Percentiles rank a stretch among this genome's conserved stretches.
phyloP scores from a whole-genome alignment of 1,284 basidiomycete species.

The Apiotrichum domesticum region DNA sequence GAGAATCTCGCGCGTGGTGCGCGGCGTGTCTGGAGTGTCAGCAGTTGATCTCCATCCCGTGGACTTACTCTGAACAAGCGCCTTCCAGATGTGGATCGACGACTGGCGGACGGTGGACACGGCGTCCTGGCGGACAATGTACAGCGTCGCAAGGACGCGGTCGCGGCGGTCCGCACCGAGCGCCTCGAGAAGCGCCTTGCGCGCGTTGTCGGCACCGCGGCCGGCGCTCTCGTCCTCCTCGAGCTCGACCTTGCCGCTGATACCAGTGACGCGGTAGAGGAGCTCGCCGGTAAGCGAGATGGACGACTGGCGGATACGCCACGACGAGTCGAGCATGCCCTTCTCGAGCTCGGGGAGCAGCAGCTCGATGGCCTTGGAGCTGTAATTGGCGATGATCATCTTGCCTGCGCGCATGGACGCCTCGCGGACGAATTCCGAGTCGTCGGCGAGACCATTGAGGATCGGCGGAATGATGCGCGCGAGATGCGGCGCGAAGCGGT shows the following conservation, averaged over 20 bases:
- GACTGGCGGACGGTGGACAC: conserved; percentile 84
- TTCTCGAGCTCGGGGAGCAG: conserved; percentile 89
- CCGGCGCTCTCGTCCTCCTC: conserved; percentile 68
- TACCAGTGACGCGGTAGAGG: conserved; percentile 96
- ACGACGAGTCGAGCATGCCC: conserved; percentile 89
- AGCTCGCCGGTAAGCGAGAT: conserved; percentile 94
- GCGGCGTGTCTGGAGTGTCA: conserved; percentile 36
- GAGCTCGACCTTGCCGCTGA: conserved; percentile 80
- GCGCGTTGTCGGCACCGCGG: conserved; percentile 69
- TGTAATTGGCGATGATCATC: conserved; percentile 97
- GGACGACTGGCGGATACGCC: conserved; percentile 93
- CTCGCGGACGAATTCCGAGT: conserved; percentile 88
- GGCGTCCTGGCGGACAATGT: conserved; percentile 86
- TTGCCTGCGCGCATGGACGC: conserved; percentile 98
- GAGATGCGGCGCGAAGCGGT: conserved; percentile 89
- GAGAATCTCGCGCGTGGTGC: conserved; percentile 83
- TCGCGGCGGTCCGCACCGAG: conserved; percentile 85
- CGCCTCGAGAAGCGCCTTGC: conserved; percentile 77
- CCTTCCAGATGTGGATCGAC: conserved; percentile 97
- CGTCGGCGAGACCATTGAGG: conserved; percentile 83
- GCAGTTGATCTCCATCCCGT: neutral
- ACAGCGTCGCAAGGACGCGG: conserved; percentile 82
- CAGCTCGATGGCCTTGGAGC: conserved; percentile 84
- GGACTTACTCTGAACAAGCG: conserved; percentile 70
- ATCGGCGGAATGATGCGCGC: conserved; percentile 93